Conservation (phyloP, 2,329 filamentous ascomycete genomes). For the Paraphaeosphaeria sporulosa region DNA sequence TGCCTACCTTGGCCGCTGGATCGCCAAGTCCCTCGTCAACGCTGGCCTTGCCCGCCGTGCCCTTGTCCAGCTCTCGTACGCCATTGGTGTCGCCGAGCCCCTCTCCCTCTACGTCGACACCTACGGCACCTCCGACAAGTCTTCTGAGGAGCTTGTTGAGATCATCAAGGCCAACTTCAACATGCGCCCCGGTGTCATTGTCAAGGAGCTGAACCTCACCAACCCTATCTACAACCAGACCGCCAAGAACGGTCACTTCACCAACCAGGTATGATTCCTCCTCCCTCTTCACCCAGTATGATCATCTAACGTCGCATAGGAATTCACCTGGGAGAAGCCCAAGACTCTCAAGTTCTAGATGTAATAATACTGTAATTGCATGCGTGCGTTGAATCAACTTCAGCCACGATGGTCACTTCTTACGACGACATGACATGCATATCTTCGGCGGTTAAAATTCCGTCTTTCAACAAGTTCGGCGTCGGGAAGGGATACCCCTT, state of each 20-base stretch:
- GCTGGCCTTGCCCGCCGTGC: constrained; percentile 89
- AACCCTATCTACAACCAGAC: constrained; percentile 98
- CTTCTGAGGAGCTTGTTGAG: constrained; percentile 89
- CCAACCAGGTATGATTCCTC: constrained; percentile 73
- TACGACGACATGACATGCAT: constrained; percentile 48
- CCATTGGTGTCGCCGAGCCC: constrained; percentile 97
- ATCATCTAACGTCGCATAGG: constrained; percentile 23
- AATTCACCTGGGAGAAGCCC: constrained; percentile 97
- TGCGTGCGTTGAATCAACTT: constrained; percentile 52
- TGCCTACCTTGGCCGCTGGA: constrained; percentile 97
- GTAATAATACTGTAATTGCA: constrained; percentile 39
- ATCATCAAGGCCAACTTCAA: constrained; percentile 98
- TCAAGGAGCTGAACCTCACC: constrained; percentile 93
- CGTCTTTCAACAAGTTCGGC: constrained; percentile 53
- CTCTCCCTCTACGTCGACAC: constrained; percentile 97
- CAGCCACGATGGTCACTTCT: constrained; percentile 43
- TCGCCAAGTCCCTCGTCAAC: constrained; percentile 95
- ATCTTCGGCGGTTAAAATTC: constrained; percentile 45
- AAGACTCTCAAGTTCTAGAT: constrained; percentile 90
- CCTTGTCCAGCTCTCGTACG: constrained; percentile 98
- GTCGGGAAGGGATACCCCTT: constrained; percentile 45
- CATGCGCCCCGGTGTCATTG: constrained; percentile 96
- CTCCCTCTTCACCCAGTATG: neutral
- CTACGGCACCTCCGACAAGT: constrained; percentile 92
- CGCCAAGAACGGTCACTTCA: constrained; percentile 99